A percentile compares a stretch with the other conserved stretches of the same genome.
These are phyloP conservation scores for Xylaria curta DNA, from an alignment of 495 filamentous ascomycete genomes.

Conservation along the genomic window DNA sequence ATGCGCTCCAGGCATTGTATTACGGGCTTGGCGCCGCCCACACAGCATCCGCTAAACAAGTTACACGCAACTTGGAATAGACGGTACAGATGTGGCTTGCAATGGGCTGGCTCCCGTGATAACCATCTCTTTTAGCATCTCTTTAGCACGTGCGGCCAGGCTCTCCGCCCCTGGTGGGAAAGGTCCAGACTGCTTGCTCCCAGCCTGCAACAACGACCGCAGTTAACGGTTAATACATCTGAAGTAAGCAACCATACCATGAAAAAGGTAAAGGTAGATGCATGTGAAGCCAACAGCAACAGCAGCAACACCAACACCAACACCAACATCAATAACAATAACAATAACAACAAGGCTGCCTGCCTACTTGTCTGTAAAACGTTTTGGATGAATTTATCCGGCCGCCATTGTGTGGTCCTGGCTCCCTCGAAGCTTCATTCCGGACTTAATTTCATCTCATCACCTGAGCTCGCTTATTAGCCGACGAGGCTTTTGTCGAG, in stretches of 20 bases:
- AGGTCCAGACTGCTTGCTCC: neutral
- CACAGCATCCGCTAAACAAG: neutral
- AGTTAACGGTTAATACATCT: neutral
- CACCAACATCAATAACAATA: neutral
- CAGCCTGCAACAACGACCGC: neutral
- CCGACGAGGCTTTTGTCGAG: neutral
- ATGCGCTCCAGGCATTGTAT: no score
- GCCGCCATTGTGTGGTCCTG: neutral
- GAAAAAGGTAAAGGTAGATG: neutral
- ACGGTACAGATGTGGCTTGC: slow-evolving; percentile 19
- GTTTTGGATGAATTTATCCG: slow-evolving; percentile 4
- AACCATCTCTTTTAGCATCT: slow-evolving; percentile 3
- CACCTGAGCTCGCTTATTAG: slow-evolving; percentile 7
- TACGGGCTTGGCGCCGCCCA: no score
- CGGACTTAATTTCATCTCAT: neutral
- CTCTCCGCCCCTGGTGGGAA: neutral
- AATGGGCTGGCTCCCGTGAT: slow-evolving; percentile 23
- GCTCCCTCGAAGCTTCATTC: neutral
- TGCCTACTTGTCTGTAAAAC: neutral
- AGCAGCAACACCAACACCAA: neutral
- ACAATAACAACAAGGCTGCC: neutral
- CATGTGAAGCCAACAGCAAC: neutral
- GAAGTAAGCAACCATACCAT: neutral
- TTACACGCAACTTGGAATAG: neutral
- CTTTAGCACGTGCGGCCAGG: slow-evolving; percentile 21